Evolutionary conservation across 345 rosid species (phyloP), one percentile per base, ranked within the genome.

Genomic region (Dovyalis caffra): DNA sequence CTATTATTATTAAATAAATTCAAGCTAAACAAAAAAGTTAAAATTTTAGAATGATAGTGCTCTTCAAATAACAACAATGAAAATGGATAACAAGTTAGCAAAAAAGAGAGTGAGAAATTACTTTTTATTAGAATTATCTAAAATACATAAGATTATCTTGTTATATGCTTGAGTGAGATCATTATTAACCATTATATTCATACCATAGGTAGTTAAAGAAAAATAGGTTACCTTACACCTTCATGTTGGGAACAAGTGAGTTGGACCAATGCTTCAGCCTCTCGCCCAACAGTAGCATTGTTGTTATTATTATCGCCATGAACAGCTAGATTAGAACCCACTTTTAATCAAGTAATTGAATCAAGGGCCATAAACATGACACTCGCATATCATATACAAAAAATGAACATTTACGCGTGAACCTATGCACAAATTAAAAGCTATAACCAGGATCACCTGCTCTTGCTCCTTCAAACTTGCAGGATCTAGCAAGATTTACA

Each of bases 391-490:
- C 16, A 40, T 40, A 40, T 40, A 10, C 47, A 58, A 12, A 26
- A 10, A 28, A 58, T n/a, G 29, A 23, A 29, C 64, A 58, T 23
- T n/a, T n/a, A 26, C 64, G 3, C 25, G 25, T 9, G 29, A 10
- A 26, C 14, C 23, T 28, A 58, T n/a, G 29, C 64, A 58, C 21
- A 64, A 5, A 34, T 34, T 34, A 66, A 66, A 66, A 67, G 57
- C 29, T 35, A 25, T 8, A 56, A 77, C 34, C 34, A 80, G 43
- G 6, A 58, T n/a, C 53, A 83, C 84, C 86, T 83, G 84, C 74
- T 83, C 86, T 56, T 80, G 84, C 86, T 67, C 80, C 84, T 60
- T 72, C 86, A 72, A 69, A 75, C 68, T 70, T 75, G 80, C 80
- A 83, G 74, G 66, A 56, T 35, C 43, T 64, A 73, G 80, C 78